phyloP scores from a whole-genome alignment of 805 yeast genomes.

The Lipomyces kockii region DNA sequence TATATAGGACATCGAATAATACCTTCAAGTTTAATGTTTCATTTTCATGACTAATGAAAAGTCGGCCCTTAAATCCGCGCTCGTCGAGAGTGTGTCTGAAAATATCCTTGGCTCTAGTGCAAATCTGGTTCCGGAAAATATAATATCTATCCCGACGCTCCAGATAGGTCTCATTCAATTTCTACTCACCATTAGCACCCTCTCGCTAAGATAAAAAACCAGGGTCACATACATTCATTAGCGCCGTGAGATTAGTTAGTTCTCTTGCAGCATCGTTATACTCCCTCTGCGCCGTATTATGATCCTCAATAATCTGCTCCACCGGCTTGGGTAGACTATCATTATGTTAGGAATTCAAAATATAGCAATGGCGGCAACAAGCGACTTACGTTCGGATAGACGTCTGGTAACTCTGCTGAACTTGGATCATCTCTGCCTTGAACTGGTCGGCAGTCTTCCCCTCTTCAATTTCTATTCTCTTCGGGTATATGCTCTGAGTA shows the following conservation, averaged over 20 bases:
- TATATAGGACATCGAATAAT: neutral
- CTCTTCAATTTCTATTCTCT: constrained; percentile 4
- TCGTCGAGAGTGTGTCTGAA: constrained; percentile 49
- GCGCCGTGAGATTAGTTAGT: constrained; percentile 14
- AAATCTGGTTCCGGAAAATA: constrained; percentile 35
- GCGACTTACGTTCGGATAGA: neutral
- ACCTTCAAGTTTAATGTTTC: constrained; percentile 41
- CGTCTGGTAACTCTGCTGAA: neutral
- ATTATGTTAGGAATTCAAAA: neutral
- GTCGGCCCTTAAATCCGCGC: constrained; percentile 75
- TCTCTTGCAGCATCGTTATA: constrained; percentile 26
- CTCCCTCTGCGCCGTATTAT: constrained; percentile 17
- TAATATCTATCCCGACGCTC: constrained; percentile 31
- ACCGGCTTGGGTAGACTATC: constrained; percentile 22
- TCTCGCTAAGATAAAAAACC: neutral
- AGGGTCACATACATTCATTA: constrained; percentile 7
- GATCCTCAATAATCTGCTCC: constrained; percentile 32
- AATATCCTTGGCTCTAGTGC: constrained; percentile 35
- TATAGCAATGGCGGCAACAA: neutral
- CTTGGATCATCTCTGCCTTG: constrained; percentile 6
- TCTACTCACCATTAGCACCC: neutral
- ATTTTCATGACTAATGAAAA: constrained; percentile 61
- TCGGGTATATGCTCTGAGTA: neutral
- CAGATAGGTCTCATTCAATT: constrained; percentile 17
- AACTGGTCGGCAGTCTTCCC: constrained; percentile 6